Percentiles rank a stretch among this genome's conserved stretches.
phyloP scores from a whole-genome alignment of 2,329 filamentous ascomycete species.

The Pestalotiopsis sp. region DNA sequence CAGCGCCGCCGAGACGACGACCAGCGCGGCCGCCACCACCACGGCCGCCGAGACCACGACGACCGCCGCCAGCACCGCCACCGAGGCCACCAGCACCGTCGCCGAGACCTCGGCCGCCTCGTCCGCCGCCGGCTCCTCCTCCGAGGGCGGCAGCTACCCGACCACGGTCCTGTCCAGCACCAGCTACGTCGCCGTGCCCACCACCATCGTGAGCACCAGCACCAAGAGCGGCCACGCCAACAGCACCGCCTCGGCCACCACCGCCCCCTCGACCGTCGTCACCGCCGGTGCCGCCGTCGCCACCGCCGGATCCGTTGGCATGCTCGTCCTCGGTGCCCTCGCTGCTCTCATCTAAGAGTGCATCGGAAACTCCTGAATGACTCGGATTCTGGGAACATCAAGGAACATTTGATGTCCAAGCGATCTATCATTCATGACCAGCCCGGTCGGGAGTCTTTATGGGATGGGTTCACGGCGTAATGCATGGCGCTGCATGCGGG shows the following conservation, averaged over 20 bases:
- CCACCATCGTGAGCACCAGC: constrained; percentile 19
- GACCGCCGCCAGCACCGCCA: not conserved
- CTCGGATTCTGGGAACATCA: too few relatives aligned
- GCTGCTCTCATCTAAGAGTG: not conserved
- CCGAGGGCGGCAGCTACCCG: not conserved
- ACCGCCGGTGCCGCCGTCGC: constrained; percentile 11
- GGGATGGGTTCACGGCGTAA: not conserved
- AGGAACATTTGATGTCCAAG: too few relatives aligned
- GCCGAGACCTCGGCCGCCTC: not conserved
- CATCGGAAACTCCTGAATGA: not conserved
- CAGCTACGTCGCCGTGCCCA: constrained; percentile 1
- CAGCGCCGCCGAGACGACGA: not conserved
- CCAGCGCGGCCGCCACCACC: constrained; percentile 7
- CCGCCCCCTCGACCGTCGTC: constrained; percentile 1
- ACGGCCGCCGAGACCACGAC: constrained; percentile 4
- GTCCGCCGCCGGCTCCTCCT: not conserved
- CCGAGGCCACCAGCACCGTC: not conserved
- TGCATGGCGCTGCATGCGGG: not conserved
- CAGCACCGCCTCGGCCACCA: constrained; percentile 4
- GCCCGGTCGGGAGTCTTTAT: too few relatives aligned
- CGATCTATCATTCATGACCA: too few relatives aligned
- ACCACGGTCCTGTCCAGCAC: not conserved
- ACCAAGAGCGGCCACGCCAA: constrained; percentile 9
- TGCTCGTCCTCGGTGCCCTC: constrained; percentile 12
- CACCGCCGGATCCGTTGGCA: constrained; percentile 6